Percentiles rank a stretch among this genome's conserved stretches.
These are phyloP conservation scores for Magnolia changhungtana DNA, from an alignment of 164 flowering plant genomes.

Conservation along the genomic window DNA sequence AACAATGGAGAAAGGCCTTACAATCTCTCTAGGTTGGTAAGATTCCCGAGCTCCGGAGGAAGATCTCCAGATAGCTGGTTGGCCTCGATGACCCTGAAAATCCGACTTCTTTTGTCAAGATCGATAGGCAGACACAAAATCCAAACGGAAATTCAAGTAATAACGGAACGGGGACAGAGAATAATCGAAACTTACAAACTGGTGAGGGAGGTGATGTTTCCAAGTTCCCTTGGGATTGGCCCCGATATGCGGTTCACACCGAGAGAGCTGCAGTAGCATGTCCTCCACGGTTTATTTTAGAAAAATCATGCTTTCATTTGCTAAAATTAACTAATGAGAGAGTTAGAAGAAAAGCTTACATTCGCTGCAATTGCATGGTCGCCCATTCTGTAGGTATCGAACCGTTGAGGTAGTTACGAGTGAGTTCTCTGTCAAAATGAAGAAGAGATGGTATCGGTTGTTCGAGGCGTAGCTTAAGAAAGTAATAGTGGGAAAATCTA, in stretches of 20 bases:
- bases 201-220: conserved; percentile 40
- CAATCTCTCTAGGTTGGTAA: conserved; percentile 25
- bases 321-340: background rate
- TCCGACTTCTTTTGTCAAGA: background rate
- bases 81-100: conserved; percentile 30
- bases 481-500: background rate
- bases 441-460: background rate
- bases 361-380: conserved; percentile 32
- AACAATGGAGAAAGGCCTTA: conserved; percentile 4
- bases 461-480: background rate
- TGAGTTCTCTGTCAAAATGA: conserved; percentile 45
- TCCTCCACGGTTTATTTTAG: background rate
- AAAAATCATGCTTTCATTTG: background rate
- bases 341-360: conserved; percentile 32
- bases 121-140: background rate
- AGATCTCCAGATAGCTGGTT: conserved; percentile 29
- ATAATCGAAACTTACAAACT: conserved; percentile 28
- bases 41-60: conserved; percentile 37
- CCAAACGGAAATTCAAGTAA: background rate
- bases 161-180: background rate
- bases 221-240: conserved; percentile 18
- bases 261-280: conserved; percentile 46
- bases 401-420: conserved; percentile 64
- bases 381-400: conserved; percentile 68
- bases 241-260: conserved; percentile 32